Evolutionary conservation across 139 green algal genomes (phyloP).

Genomic region (Chloropicon primus): DNA sequence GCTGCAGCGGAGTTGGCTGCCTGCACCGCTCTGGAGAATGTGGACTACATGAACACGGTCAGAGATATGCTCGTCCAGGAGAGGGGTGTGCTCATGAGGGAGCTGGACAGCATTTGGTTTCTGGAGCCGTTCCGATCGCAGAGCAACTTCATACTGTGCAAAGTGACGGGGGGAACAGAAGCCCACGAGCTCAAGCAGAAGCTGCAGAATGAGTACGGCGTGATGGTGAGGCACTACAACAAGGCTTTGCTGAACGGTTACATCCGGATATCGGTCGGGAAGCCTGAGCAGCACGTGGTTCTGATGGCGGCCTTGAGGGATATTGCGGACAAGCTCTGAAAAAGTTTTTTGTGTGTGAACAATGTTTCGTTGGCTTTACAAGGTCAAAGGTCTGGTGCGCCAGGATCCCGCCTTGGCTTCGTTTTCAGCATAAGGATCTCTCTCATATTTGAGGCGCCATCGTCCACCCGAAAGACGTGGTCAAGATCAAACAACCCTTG

Average conservation of each 20-base stretch:
- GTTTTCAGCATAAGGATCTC: slow-evolving; percentile 33
- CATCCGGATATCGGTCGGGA: slow-evolving; percentile 85
- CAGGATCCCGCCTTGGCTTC: not conserved
- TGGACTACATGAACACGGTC: slow-evolving; percentile 43
- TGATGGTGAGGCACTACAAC: slow-evolving; percentile 88
- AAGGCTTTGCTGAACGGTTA: slow-evolving; percentile 77
- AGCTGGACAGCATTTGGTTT: slow-evolving; percentile 64
- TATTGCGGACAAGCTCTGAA: not conserved
- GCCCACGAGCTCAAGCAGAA: slow-evolving; percentile 62
- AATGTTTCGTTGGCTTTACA: too few relatives aligned
- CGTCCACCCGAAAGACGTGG: slow-evolving; percentile 11
- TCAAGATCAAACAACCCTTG: not conserved
- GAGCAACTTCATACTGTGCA: slow-evolving; percentile 95
- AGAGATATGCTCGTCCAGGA: slow-evolving; percentile 27
- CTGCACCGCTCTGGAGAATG: slow-evolving; percentile 60
- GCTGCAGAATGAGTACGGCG: slow-evolving; percentile 25
- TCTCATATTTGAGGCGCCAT: slow-evolving; percentile 35
- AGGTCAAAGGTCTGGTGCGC: not conserved
- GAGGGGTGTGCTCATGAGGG: slow-evolving; percentile 60
- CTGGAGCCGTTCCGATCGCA: slow-evolving; percentile 79
- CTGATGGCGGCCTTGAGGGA: slow-evolving; percentile 20
- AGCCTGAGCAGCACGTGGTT: slow-evolving; percentile 82
- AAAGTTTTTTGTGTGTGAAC: too few relatives aligned
- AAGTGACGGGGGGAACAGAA: slow-evolving; percentile 48
- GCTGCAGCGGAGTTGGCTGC: slow-evolving; percentile 76